Evolutionary conservation across 257 asterid species (phyloP).

Genomic region (Solanum rostratum): DNA sequence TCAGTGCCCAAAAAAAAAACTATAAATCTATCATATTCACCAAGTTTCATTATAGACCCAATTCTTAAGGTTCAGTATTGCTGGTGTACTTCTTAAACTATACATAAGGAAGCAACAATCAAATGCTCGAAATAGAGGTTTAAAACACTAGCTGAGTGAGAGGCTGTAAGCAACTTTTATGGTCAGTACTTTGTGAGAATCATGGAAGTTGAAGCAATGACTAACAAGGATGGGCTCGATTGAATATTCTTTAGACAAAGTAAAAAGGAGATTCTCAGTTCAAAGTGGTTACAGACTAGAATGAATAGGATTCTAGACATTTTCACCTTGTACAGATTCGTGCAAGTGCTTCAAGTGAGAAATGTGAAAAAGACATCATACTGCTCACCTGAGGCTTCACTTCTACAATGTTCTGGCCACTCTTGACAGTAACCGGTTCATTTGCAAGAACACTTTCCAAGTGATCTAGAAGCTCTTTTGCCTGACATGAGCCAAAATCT

Average conservation of each 20-base stretch:
- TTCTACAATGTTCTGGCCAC: slow-evolving; percentile 67
- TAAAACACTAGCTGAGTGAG: background rate
- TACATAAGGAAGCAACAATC: background rate
- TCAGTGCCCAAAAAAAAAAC: background rate
- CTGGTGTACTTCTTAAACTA: background rate
- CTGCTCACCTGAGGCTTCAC: slow-evolving; percentile 77
- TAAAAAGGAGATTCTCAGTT: background rate
- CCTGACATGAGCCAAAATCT: slow-evolving; percentile 76
- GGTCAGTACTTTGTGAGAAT: background rate
- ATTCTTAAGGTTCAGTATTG: background rate
- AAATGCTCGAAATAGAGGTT: background rate
- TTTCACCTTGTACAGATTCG: background rate
- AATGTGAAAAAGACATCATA: background rate
- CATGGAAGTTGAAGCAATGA: background rate
- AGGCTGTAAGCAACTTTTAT: background rate
- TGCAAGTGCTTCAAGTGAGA: background rate
- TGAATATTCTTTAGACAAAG: background rate
- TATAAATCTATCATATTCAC: background rate
- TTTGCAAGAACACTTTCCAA: slow-evolving; percentile 75
- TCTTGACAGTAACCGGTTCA: slow-evolving; percentile 80
- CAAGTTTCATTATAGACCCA: background rate
- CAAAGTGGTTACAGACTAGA: background rate
- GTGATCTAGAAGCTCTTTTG: slow-evolving; percentile 82
- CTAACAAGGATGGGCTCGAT: background rate
- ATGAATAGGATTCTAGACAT: background rate